Evolutionary conservation across 2,329 filamentous ascomycete species (phyloP), one percentile per base, ranked within the genome.

Genomic region (Exutisphaerella laricina): DNA sequence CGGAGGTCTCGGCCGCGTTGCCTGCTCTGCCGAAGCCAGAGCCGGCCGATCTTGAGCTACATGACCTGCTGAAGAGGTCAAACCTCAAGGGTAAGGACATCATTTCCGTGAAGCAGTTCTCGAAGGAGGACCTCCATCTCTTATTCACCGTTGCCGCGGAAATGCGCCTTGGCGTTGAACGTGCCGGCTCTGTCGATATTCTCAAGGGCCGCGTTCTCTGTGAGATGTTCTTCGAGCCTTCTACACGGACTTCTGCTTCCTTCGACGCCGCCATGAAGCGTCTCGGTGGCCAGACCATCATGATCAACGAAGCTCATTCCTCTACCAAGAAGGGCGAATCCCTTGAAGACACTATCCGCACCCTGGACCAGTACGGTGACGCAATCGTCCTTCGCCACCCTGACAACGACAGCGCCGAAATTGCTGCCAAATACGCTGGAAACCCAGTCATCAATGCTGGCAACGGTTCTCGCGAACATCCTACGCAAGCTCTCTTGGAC

Each of bases 181-280:
- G 89, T 37, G 84, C 94, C 58, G 92, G 92, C 46, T 85, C 92
- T 21, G 75, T 98, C 38, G 84, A 92, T 59, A 76, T 94, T 43
- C 79, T 98, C 49, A 86, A 85, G 58, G 88, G 89, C 20, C 82
- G 85, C 33, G 79, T 98, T 9, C 77, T 98, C 26, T 88, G 84
- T 69, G 92, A 87, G 2, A 80, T 98, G 71, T 98, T 98, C 77
- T 98, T 89, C 67, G 92, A 98, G 74, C 92, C 92, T 2, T 97
- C 90, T 1, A 98, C 92, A 2, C 80, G 92, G 41, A 98, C 92
- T 4, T 96, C 90, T 9, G 81, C 86, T 26, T 98, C 92, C 3
- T 98, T 98, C 58, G 92, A 98, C 62, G 86, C 90, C 43, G 92
- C 92, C 30, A 98, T 98, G 92, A 94, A 98, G 74, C 85, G 94